Evolutionary conservation across 257 asterid genomes (phyloP), one percentile per base, ranked within the genome.

Genomic region (Eustoma russellianum): DNA sequence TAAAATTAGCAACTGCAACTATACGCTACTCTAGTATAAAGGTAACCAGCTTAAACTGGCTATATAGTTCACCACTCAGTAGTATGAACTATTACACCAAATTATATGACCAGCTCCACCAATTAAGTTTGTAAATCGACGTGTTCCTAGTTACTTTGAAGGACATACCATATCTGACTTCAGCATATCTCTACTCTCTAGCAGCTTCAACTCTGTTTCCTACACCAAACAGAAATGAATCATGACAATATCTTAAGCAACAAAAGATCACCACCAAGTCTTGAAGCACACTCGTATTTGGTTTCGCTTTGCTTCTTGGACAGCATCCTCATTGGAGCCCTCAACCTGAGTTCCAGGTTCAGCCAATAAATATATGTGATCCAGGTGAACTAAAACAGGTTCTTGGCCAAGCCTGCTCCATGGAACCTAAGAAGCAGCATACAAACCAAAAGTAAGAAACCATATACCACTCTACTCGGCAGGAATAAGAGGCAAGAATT

Each of bases 321-420:
- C 61, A 50, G 95, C 85, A 81, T 91, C 98, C 84, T 87, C 97
- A 53, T 74, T 80, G 68, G 93, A 80, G 60, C 95, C 96, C 76
- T 91, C 95, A 54, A 91, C 94, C 71, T 75, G 80, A 49, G 98
- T 91, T 63, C 95, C 93, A 68, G 98, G 98, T 79, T 91, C 98
- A 53, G 98, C 98, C 59, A 91, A 73, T 70, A 91, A 74, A 62
- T 75, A 91, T 33, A 91, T 91, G 64, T 85, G 86, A 77, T 91
- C 98, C 75, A 91, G 72, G 74, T 74, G 79, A 71, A 91, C 98
- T 54, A 87, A 34, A 72, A 91, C 98, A 33, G 98, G 97, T 63
- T 87, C 98, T 59, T 91, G 97, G 63, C 98, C 98, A 71, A 91
- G 96, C 87, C 93, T 91, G 79, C 98, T 91, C 98, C 98, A 91